phyloP scores from a whole-genome alignment of 495 filamentous ascomycete species.

The Usnea hakonensis region DNA sequence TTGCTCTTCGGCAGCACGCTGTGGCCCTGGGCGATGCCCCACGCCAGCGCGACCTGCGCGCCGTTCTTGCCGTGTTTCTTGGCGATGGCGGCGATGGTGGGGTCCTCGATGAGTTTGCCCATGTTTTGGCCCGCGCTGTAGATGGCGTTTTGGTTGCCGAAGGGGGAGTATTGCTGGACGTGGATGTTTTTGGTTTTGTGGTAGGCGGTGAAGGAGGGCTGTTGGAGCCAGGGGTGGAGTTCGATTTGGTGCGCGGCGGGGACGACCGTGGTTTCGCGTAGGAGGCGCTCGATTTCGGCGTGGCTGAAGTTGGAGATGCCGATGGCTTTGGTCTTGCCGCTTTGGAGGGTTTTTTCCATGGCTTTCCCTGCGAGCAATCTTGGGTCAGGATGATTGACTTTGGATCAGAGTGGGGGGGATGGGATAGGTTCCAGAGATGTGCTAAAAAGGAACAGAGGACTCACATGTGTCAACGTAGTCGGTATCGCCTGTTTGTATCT shows the following conservation, averaged over 20 bases:
- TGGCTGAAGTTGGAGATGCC: constrained; percentile 73
- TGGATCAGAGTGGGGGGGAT: no score
- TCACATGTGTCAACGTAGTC: constrained; percentile 52
- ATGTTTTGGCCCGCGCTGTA: constrained; percentile 45
- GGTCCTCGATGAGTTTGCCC: constrained; percentile 54
- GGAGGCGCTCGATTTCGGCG: constrained; percentile 56
- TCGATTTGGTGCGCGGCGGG: constrained; percentile 64
- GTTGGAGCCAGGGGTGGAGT: constrained; percentile 51
- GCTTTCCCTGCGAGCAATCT: no score
- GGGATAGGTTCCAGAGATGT: no score
- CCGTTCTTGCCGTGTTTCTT: constrained; percentile 54
- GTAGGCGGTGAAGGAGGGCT: constrained; percentile 45
- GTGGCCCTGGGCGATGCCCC: constrained; percentile 59
- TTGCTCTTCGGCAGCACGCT: constrained; percentile 62
- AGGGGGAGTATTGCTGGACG: constrained; percentile 57
- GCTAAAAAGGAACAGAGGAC: no score
- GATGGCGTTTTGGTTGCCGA: constrained; percentile 62
- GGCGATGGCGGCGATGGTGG: constrained; percentile 51
- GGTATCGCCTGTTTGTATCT: constrained; percentile 35
- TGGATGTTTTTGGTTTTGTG: constrained; percentile 48
- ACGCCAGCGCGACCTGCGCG: constrained; percentile 56
- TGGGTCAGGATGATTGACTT: no score
- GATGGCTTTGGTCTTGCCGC: constrained; percentile 55
- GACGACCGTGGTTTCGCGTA: constrained; percentile 52
- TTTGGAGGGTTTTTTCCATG: constrained; percentile 53